Base-by-base conservation (phyloP, 352 stramenopile genomes). In the Globisporangium sylvaticum region DNA sequence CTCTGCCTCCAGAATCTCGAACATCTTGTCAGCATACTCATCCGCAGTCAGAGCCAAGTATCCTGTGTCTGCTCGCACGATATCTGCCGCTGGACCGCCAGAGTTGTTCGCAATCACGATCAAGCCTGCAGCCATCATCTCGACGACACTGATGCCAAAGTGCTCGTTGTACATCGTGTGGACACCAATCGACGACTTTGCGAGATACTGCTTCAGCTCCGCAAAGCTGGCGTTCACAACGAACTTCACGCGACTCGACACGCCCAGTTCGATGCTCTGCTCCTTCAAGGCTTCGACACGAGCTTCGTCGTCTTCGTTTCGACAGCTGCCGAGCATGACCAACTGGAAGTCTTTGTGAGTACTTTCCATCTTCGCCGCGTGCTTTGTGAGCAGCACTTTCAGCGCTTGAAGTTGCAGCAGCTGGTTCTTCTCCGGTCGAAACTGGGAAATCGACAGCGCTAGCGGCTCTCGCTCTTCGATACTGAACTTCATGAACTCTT, bases 81-180 rank as follows among this genome's bases (percentile, higher is more conserved):
- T 98, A 65, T 98, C 96, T 14, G 82, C 83, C 58, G 96, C 90
- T 1, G 98, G 98, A 0, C 98, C 98, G 48, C 97, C 98, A 7
- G 94, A 99, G 73, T 99, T 91, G 80, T 99, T 98, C 5, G 97
- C 98, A 7, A 99, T 79, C 0, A 96, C 87, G 0, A 99, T 77
- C 62, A 99, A 77, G 12, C 97, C 97, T 1, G 97, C 94, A 9
- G 97, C 93, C 95, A 99, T 99, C 96, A 99, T 99, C 83, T 99
- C 98, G 50, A 99, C 98, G 34, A 99, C 96, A 57, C 96, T 97
- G 75, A 99, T 99, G 8, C 98, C 98, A 85, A 99, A 99, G 79
- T 99, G 98, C 77, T 99, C 98, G 65, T 99, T 99, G 83, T 97
- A 98, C 98, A 99, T 99, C 15, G 97, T 99, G 81, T 99, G 98